Evolutionary conservation across 2,329 filamentous ascomycete species (phyloP), one percentile per base, ranked within the genome.

Genomic region (Apiospora rasikravindrae): DNA sequence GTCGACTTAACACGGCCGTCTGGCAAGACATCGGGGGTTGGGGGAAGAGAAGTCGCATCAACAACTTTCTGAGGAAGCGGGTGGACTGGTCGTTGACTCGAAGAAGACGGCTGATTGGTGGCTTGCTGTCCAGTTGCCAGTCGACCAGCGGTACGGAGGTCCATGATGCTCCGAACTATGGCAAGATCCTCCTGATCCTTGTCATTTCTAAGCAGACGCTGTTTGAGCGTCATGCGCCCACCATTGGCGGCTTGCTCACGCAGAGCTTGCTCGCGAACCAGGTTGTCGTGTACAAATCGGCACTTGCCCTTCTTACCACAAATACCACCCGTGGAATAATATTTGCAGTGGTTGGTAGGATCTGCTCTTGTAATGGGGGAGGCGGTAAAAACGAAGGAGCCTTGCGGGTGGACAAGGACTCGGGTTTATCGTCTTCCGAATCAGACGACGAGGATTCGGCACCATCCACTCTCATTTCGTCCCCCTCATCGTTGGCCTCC

Each of bases 301-400:
- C 90, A 92, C 89, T 92, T 92, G 89, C 89, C 89, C 87, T 91
- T 91, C 86, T 92, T 92, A 70, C 90, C 90, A 82, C 90, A 92
- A 72, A 86, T 90, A 73, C 90, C 90, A 75, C 90, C 90, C 70
- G 90, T 92, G 51, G 90, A 91, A 79, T 88, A 92, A 81, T 92
- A 92, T 82, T 92, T 92, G 88, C 90, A 92, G 78, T 92, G 90
- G 75, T 88, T 89, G 69, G 88, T 86, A 57, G 90, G 86, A 77
- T 92, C 90, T 69, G 90, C 89, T 78, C 80, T 74, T 26, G 75
- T 88, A 86, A 80, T 88, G 74, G 87, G 80, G 75, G 87, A 82
- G 75, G 87, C 83, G 71, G 87, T 80, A 74, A 81, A 77, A 75
- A 79, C 14, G 76, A 77, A 70, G 76, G 76, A 42, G 77, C 80